Evolutionary conservation across 1,284 basidiomycete species (phyloP).

Genomic region (Irpex sp.): DNA sequence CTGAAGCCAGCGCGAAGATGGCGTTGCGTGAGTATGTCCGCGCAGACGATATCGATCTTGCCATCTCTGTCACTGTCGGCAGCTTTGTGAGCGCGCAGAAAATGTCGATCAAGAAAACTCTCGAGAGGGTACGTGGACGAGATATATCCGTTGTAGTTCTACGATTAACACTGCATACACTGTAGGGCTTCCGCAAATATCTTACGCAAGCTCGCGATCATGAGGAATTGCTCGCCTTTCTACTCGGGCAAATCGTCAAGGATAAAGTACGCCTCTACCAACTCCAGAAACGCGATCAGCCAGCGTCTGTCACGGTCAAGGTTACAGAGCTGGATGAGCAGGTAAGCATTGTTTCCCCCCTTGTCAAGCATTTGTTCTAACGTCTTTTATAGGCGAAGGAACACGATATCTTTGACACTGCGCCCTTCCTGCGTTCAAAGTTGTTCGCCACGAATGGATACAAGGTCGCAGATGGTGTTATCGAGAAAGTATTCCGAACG

Average conservation of each 20-base stretch:
- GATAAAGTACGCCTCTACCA: conserved; percentile 87
- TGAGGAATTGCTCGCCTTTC: conserved; percentile 92
- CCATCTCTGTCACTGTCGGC: conserved; percentile 91
- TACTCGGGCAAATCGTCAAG: conserved; percentile 93
- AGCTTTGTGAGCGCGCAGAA: conserved; percentile 98
- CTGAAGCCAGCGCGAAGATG: conserved; percentile 98
- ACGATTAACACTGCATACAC: conserved; percentile 6
- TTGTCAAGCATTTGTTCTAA: background rate
- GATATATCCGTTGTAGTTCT: background rate
- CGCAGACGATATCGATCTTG: conserved; percentile 93
- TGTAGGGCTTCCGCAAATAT: conserved; percentile 93
- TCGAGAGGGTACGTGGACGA: conserved; percentile 75
- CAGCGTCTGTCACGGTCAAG: conserved; percentile 70
- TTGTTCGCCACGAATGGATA: conserved; percentile 93
- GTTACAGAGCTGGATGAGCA: conserved; percentile 77
- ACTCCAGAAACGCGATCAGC: conserved; percentile 70
- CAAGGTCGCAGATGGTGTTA: conserved; percentile 42
- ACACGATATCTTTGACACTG: conserved; percentile 89
- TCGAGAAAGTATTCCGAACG: conserved; percentile 3
- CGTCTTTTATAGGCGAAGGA: conserved; percentile 69
- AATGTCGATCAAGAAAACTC: conserved; percentile 96
- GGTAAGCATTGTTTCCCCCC: conserved; percentile 38
- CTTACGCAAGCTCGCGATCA: conserved; percentile 91
- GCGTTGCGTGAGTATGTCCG: conserved; percentile 94
- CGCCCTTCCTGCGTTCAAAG: conserved; percentile 80